These are phyloP conservation scores for Hansenula anomala DNA, from an alignment of 1,139 yeast species.

Conservation along the genomic window DNA sequence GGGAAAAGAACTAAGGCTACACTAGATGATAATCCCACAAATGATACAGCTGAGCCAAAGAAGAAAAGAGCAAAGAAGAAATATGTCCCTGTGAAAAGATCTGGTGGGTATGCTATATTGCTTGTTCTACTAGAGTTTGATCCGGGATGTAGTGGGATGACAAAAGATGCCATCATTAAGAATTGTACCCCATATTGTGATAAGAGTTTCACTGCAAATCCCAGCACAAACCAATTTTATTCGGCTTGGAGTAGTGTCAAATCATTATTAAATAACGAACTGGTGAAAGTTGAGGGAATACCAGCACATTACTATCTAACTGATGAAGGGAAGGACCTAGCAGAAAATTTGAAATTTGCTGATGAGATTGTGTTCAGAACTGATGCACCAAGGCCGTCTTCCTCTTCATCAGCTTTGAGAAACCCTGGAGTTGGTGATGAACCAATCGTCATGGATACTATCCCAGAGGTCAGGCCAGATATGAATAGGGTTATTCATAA, in stretches of 20 bases:
- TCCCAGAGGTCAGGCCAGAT: neutral
- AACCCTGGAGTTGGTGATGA: neutral
- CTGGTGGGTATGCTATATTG: constrained; percentile 87
- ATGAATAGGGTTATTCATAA: neutral
- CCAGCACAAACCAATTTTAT: constrained; percentile 57
- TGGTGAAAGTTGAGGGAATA: constrained; percentile 54
- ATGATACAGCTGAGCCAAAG: constrained; percentile 13
- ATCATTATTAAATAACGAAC: constrained; percentile 55
- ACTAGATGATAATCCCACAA: neutral
- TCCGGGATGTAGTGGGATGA: constrained; percentile 43
- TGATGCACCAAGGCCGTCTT: neutral
- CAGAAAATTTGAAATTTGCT: constrained; percentile 41
- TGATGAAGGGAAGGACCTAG: constrained; percentile 66
- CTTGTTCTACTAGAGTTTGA: constrained; percentile 58
- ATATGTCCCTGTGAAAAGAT: constrained; percentile 72
- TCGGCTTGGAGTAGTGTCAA: constrained; percentile 80
- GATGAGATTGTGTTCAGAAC: constrained; percentile 25
- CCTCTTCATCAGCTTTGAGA: too few relatives aligned
- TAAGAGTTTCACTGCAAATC: constrained; percentile 58
- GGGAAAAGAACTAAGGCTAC: constrained; percentile 13
- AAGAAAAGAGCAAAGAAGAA: constrained; percentile 23
- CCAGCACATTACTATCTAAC: constrained; percentile 64
- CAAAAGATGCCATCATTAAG: constrained; percentile 54
- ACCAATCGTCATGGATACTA: too few relatives aligned
- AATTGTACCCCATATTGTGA: constrained; percentile 62